These are phyloP conservation scores for Phalaenopsis equestris DNA, from an alignment of 106 monocot species.

Conservation along the genomic window DNA sequence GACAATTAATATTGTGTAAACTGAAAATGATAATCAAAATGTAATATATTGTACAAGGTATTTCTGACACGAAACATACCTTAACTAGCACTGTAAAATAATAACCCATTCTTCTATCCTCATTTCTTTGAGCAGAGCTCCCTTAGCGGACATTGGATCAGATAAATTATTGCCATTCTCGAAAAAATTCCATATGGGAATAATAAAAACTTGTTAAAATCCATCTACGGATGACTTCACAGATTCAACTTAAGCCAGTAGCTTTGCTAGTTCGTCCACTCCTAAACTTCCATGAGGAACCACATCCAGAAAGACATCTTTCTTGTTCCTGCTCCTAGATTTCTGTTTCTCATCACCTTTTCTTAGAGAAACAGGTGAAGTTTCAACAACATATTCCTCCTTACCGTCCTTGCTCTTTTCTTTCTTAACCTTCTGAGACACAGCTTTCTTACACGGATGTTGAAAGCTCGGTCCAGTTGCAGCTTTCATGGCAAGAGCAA, in stretches of 20 bases:
- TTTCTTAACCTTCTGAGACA: conserved; percentile 10
- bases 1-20: too few species aligned
- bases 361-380: neutral
- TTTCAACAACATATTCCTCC: conserved; percentile 24
- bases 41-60: too few species aligned
- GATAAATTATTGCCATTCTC: neutral
- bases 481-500: conserved; percentile 65
- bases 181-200: neutral
- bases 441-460: conserved; percentile 13
- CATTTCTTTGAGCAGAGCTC: neutral
- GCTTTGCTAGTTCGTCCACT: conserved; percentile 90
- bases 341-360: conserved; percentile 18
- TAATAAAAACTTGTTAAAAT: neutral
- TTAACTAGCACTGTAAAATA: too few species aligned
- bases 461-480: conserved; percentile 48
- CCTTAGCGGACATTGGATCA: neutral
- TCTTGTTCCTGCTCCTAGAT: conserved; percentile 12
- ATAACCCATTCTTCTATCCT: too few species aligned
- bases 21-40: too few species aligned
- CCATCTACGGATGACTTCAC: neutral
- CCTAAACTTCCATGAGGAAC: conserved; percentile 65
- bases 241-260: conserved; percentile 32
- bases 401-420: conserved; percentile 6
- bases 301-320: conserved; percentile 27
- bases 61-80: too few species aligned